These are phyloP conservation scores for Dacryopinax spathularia DNA, from an alignment of 768 basidiomycete species.

Conservation along the genomic window DNA sequence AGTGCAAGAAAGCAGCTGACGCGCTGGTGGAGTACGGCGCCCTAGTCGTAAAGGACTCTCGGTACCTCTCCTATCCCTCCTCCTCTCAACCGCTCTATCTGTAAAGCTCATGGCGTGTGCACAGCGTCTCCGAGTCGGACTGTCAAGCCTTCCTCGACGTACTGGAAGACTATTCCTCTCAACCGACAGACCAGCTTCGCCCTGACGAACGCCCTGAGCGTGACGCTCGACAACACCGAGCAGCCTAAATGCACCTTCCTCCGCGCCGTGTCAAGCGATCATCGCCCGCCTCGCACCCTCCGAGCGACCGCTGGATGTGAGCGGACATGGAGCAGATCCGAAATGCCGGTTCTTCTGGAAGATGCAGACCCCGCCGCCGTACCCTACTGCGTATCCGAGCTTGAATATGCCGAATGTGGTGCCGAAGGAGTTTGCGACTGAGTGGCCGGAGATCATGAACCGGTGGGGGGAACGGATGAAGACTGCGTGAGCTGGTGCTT, in stretches of 20 bases:
- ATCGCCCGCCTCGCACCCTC: conserved; percentile 61
- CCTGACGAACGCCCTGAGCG: conserved; percentile 73
- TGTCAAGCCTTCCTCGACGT: conserved; percentile 75
- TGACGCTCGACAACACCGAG: conserved; percentile 93
- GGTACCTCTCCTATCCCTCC: too few relatives aligned
- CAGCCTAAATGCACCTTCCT: conserved; percentile 73
- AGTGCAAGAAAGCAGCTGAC: conserved; percentile 64
- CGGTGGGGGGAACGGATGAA: conserved; percentile 86
- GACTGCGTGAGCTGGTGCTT: conserved; percentile 54
- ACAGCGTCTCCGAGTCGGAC: conserved; percentile 65
- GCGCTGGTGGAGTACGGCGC: conserved; percentile 77
- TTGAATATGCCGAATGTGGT: conserved; percentile 73
- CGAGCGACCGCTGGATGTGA: conserved; percentile 67
- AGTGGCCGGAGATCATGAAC: conserved; percentile 63
- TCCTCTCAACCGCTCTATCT: too few relatives aligned
- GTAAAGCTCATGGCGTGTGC: too few relatives aligned
- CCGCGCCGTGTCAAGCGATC: conserved; percentile 67
- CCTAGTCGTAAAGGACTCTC: conserved; percentile 65
- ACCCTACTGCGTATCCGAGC: conserved; percentile 59
- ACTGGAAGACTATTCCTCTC: conserved; percentile 85
- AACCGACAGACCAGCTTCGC: conserved; percentile 43
- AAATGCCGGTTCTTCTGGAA: conserved; percentile 92
- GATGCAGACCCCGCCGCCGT: conserved; percentile 61
- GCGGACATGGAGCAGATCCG: conserved; percentile 55
- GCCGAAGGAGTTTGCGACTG: conserved; percentile 46